Percentiles rank a stretch among this genome's conserved stretches.
Evolutionary conservation across 805 yeast species (phyloP).

Genomic region (Candida anglica): DNA sequence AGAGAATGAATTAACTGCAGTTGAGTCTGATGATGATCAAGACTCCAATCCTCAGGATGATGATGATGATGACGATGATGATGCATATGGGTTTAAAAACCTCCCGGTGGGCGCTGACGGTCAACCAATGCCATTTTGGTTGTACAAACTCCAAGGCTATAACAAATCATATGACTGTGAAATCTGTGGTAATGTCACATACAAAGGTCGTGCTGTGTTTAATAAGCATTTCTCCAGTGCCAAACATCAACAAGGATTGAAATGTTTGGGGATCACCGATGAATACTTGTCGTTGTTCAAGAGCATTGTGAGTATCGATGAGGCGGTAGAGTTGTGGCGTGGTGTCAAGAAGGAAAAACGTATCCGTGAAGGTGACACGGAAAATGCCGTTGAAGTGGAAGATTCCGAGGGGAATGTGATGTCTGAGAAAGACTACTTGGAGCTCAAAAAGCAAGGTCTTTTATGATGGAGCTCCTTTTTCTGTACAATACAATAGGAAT

Average conservation of each 20-base stretch:
- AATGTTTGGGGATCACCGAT: conserved; percentile 66
- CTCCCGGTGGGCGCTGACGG: conserved; percentile 88
- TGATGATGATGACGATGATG: conserved; percentile 28
- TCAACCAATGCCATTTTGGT: conserved; percentile 88
- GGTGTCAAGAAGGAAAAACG: conserved; percentile 35
- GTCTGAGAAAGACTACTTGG: conserved; percentile 78
- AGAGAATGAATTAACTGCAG: conserved; percentile 37
- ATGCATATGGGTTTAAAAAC: conserved; percentile 45
- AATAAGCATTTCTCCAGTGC: conserved; percentile 71
- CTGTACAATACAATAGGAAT: not conserved
- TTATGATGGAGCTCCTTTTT: conserved; percentile 31
- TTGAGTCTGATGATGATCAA: conserved; percentile 20
- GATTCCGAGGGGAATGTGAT: conserved; percentile 92
- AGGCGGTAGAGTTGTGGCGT: conserved; percentile 60
- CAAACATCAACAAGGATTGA: conserved; percentile 70
- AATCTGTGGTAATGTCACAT: conserved; percentile 73
- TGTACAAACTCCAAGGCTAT: conserved; percentile 84
- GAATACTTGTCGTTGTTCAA: conserved; percentile 44
- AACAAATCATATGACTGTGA: conserved; percentile 74
- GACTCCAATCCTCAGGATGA: conserved; percentile 19
- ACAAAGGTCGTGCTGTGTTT: conserved; percentile 69
- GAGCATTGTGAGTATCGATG: conserved; percentile 63
- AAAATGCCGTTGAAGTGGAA: conserved; percentile 74
- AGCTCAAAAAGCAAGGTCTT: conserved; percentile 84
- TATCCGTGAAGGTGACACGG: conserved; percentile 37